Conservation (phyloP, 2,329 filamentous ascomycete species). For the Microdochium trichocladiopsis region DNA sequence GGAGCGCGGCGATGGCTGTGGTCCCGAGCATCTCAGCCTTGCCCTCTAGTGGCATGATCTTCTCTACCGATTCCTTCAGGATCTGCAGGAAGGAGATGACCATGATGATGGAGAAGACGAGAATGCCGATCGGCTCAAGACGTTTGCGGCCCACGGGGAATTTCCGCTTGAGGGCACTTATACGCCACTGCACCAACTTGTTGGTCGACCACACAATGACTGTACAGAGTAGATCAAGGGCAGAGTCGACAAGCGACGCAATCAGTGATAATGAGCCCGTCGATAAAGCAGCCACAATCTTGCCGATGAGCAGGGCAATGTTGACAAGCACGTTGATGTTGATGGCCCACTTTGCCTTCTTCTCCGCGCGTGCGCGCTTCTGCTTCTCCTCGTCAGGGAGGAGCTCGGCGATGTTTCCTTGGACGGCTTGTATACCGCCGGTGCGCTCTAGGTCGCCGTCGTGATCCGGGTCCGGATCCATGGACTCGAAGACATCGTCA, state of each 20-base stretch:
- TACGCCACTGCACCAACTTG: conserved; percentile 48
- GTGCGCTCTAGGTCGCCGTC: conserved; percentile 47
- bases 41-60: conserved; percentile 40
- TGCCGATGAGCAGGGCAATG: conserved; percentile 46
- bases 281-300: conserved; percentile 45
- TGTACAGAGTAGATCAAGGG: conserved; percentile 52
- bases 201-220: conserved; percentile 56
- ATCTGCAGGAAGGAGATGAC: conserved; percentile 56
- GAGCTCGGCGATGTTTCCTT: conserved; percentile 44
- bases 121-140: conserved; percentile 53
- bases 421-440: conserved; percentile 38
- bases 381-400: conserved; percentile 47
- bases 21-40: conserved; percentile 39
- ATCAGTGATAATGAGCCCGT: conserved; percentile 54
- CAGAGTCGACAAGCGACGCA: conserved; percentile 54
- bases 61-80: conserved; percentile 50
- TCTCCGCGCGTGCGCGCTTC: conserved; percentile 34
- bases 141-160: conserved; percentile 52
- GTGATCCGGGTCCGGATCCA: conserved; percentile 49
- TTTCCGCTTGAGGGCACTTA: conserved; percentile 38
- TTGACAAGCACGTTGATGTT: conserved; percentile 54
- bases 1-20: conserved; percentile 49
- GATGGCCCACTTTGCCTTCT: conserved; percentile 42
- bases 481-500: conserved; percentile 52
- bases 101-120: conserved; percentile 59